Evolutionary conservation across 768 basidiomycete species (phyloP).

Genomic region (Pleurotus eryngii): DNA sequence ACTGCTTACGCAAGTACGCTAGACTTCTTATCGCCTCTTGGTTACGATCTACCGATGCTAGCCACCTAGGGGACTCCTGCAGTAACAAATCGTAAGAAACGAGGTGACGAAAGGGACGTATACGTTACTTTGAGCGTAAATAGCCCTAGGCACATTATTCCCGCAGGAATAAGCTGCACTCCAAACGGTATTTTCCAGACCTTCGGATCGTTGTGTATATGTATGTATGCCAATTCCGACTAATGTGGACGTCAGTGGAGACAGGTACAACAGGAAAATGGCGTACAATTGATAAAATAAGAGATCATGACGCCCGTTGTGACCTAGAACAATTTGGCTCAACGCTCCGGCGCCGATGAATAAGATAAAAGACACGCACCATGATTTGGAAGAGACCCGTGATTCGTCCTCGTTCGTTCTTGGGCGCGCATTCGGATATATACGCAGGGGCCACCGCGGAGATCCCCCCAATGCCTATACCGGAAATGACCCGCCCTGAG

Average conservation of each 20-base stretch:
- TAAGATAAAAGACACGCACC: conserved; percentile 30
- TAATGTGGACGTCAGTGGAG: conserved; percentile 18
- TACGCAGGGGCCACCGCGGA: conserved; percentile 82
- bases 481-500: conserved; percentile 75
- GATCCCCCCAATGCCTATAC: conserved; percentile 80
- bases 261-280: conserved; percentile 6
- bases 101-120: background rate
- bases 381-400: conserved; percentile 87
- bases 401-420: conserved; percentile 81
- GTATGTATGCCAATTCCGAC: conserved; percentile 60
- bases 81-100: conserved; percentile 17
- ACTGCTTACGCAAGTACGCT: conserved; percentile 57
- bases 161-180: conserved; percentile 72
- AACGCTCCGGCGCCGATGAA: background rate
- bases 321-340: conserved; percentile 28
- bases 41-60: conserved; percentile 58
- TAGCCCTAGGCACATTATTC: conserved; percentile 65
- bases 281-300: conserved; percentile 76
- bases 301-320: conserved; percentile 83
- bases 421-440: conserved; percentile 85
- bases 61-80: conserved; percentile 75
- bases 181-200: conserved; percentile 76
- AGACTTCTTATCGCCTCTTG: conserved; percentile 57
- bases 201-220: conserved; percentile 41
- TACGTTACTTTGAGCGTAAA: conserved; percentile 54